These are phyloP conservation scores for Aphanomyces astaci DNA, from an alignment of 352 stramenopile genomes.

Conservation along the genomic window DNA sequence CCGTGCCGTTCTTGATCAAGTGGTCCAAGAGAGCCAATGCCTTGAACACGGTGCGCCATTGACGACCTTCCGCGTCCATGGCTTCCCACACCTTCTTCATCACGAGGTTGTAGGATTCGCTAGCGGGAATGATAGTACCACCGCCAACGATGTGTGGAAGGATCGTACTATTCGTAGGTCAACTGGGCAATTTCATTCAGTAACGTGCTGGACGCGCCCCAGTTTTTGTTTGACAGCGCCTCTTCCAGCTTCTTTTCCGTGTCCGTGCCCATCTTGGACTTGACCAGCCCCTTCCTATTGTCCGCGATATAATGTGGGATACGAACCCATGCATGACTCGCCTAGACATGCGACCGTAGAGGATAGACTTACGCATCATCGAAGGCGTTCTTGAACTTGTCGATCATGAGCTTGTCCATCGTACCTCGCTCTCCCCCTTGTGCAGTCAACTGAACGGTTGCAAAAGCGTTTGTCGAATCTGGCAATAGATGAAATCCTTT, in stretches of 20 bases:
- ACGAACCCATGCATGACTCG: no score
- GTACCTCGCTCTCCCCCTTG: neutral
- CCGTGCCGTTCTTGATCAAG: slow-evolving; percentile 97
- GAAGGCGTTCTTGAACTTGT: slow-evolving; percentile 82
- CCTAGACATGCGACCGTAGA: no score
- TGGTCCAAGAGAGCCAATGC: slow-evolving; percentile 93
- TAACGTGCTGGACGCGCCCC: slow-evolving; percentile 95
- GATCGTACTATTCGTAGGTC: slow-evolving; percentile 90
- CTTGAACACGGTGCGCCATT: slow-evolving; percentile 98
- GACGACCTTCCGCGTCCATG: slow-evolving; percentile 76
- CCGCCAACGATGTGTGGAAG: no score
- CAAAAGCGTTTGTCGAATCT: slow-evolving; percentile 20
- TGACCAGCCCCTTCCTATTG: slow-evolving; percentile 75
- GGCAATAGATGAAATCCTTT: neutral
- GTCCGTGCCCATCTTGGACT: slow-evolving; percentile 80
- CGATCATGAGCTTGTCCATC: slow-evolving; percentile 80
- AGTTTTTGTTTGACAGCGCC: slow-evolving; percentile 99
- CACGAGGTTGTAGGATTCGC: slow-evolving; percentile 82
- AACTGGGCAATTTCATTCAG: slow-evolving; percentile 97
- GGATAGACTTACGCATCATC: slow-evolving; percentile 77
- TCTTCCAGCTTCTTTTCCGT: slow-evolving; percentile 88
- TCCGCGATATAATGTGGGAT: no score
- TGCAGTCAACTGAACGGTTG: slow-evolving; percentile 17
- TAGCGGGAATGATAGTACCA: no score
- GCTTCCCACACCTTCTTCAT: slow-evolving; percentile 95